Conservation (phyloP, 495 filamentous ascomycete genomes). For the Trichodelitschia bisporula region DNA sequence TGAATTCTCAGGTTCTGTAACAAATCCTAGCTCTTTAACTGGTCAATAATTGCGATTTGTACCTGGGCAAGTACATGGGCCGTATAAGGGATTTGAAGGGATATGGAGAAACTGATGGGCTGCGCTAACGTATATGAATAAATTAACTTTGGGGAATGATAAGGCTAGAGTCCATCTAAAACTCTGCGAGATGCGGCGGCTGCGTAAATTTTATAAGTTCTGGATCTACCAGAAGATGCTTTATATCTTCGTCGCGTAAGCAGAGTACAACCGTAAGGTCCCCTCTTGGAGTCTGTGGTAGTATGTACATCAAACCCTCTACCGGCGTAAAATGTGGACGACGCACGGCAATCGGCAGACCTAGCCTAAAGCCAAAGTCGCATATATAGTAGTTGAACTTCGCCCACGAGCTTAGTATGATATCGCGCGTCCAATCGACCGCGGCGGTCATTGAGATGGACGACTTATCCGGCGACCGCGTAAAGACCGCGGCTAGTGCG, state of each 20-base stretch:
- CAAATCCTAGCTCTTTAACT: no score
- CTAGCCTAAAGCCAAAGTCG: slow-evolving; percentile 25
- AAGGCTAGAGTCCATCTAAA: no score
- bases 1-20: no score
- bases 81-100: no score
- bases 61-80: no score
- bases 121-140: no score
- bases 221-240: slow-evolving; percentile 14
- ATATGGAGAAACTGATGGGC: no score
- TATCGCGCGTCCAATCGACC: slow-evolving; percentile 15
- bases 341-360: slow-evolving; percentile 22
- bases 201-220: slow-evolving; percentile 18
- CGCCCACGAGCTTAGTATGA: slow-evolving; percentile 30
- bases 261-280: slow-evolving; percentile 20
- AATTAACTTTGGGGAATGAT: no score
- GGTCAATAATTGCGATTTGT: no score
- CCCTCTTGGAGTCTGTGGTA: slow-evolving; percentile 18
- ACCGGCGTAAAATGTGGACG: slow-evolving; percentile 21
- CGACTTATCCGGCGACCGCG: slow-evolving; percentile 13
- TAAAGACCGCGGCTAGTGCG: slow-evolving; percentile 19
- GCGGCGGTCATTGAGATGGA: slow-evolving; percentile 11
- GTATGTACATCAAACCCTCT: slow-evolving; percentile 24
- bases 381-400: slow-evolving; percentile 20
- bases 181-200: no score
- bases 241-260: slow-evolving; percentile 22